Conservation (phyloP, 441 rosid genomes). For the Mallotus repandus region DNA sequence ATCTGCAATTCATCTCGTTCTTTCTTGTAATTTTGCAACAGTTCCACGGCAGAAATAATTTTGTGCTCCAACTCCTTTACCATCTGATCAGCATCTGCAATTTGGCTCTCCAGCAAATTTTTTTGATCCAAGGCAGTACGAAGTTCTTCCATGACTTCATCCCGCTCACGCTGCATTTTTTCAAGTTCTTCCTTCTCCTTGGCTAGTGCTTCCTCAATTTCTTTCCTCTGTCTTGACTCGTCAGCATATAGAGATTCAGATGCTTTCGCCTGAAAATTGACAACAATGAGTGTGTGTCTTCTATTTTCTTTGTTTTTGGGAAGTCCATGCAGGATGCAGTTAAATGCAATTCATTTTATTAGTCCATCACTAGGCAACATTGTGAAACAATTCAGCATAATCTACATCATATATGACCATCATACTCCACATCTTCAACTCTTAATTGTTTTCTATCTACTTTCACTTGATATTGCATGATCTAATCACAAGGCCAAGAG, state of each 20-base stretch:
- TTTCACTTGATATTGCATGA: constrained; percentile 5
- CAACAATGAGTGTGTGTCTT: constrained; percentile 8
- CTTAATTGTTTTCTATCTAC: constrained; percentile 5
- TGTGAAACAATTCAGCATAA: neutral
- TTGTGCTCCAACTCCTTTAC: constrained; percentile 73
- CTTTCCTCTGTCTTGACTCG: constrained; percentile 65
- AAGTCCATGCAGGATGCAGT: neutral
- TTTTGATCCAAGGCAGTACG: constrained; percentile 47
- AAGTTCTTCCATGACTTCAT: constrained; percentile 52
- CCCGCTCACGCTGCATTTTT: constrained; percentile 48
- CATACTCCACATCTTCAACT: too few relatives aligned
- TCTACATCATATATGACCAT: too few relatives aligned
- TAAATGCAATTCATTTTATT: neutral
- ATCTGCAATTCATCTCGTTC: constrained; percentile 74
- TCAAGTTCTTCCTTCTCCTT: constrained; percentile 54
- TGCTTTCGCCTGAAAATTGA: constrained; percentile 56
- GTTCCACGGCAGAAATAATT: constrained; percentile 77
- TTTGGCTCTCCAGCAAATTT: constrained; percentile 52
- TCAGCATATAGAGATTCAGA: constrained; percentile 56
- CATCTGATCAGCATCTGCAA: constrained; percentile 53
- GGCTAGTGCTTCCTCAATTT: constrained; percentile 56
- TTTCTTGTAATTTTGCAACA: constrained; percentile 60
- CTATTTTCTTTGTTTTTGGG: neutral
- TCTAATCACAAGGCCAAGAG: neutral
- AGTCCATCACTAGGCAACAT: neutral